These are phyloP conservation scores for Klebsormidium nitens DNA, from an alignment of 139 green algal species.

Conservation along the genomic window DNA sequence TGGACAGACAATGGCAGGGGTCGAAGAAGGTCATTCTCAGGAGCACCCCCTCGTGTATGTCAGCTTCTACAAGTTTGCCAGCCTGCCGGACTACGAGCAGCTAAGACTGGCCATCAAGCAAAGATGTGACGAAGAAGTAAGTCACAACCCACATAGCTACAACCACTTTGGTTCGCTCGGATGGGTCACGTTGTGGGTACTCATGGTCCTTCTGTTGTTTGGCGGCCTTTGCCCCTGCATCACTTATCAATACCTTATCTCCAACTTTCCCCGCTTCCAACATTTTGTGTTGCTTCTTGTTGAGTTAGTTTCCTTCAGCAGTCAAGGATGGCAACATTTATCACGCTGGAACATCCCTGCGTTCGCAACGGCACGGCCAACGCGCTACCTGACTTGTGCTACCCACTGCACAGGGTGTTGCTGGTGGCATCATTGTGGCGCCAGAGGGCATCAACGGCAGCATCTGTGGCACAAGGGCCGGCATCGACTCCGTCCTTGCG, in stretches of 20 bases:
- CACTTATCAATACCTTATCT: background rate
- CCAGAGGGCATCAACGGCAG: slow-evolving; percentile 37
- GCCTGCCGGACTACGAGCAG: slow-evolving; percentile 15
- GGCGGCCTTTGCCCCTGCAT: background rate
- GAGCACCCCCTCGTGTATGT: slow-evolving; percentile 23
- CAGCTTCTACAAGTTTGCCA: slow-evolving; percentile 34
- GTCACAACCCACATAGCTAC: too few species aligned
- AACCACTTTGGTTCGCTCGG: slow-evolving; percentile 1
- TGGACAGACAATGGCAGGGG: too few species aligned
- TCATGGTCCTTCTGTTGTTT: background rate
- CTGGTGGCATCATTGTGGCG: slow-evolving; percentile 33
- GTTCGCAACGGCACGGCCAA: too few species aligned
- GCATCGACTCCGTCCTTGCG: slow-evolving; percentile 8
- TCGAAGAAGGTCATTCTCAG: too few species aligned
- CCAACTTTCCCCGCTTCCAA: background rate
- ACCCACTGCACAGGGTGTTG: too few species aligned
- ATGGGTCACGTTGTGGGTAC: background rate
- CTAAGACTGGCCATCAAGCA: slow-evolving; percentile 9
- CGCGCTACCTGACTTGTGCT: too few species aligned
- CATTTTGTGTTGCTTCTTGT: too few species aligned
- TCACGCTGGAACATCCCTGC: too few species aligned
- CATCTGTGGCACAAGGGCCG: slow-evolving; percentile 26
- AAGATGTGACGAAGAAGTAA: slow-evolving; percentile 13
- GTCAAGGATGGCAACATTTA: too few species aligned
- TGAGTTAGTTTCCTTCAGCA: too few species aligned